Evolutionary conservation across 1,139 yeast genomes (phyloP), one percentile per base, ranked within the genome.

Genomic region (Candida labiduridarum): DNA sequence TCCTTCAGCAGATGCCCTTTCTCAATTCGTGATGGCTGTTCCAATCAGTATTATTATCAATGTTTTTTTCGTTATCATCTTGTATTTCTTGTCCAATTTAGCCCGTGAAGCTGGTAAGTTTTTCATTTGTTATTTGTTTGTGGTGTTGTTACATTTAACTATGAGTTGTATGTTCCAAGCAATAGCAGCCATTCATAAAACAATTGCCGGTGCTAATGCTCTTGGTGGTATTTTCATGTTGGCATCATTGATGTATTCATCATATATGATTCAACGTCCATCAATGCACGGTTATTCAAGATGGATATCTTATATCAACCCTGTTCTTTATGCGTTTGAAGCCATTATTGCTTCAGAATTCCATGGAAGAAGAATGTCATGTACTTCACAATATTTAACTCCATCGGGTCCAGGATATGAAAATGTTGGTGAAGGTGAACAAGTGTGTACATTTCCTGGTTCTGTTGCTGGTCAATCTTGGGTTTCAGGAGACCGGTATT

Each of bases 231-330:
- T 80, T 6, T 52, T 76, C 34, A 66, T 82, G 58, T 63, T 82
- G 62, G 77, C 79, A 1, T 57, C 78, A 43, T 70, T 80, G 50
- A 67, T 80, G 61, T 83, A 82, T 58, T 74, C 84, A 18, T 80
- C 84, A 30, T 82, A 76, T 66, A 76, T 78, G 74, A 74, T 83
- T 55, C 87, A 81, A 58, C 65, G 78, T 45, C 82, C 83, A 7
- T 69, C 78, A 0, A 83, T 83, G 86, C 85, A 76, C 55, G 84
- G 84, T 35, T 83, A 87, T 86, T 82, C 82, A 59, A 77, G 79
- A 61, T 83, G 88, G 88, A 74, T 82, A 40, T 77, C 82, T 4
- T 83, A 81, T 59, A 68, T 82, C 50, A 71, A 83, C 56, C 87
- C 88, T 3, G 64, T 83, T 48, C 66, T 79, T 44, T 83, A 82